These are phyloP conservation scores for Funneliformis mosseae DNA, from an alignment of 192 early-diverging fungal species.

Conservation along the genomic window DNA sequence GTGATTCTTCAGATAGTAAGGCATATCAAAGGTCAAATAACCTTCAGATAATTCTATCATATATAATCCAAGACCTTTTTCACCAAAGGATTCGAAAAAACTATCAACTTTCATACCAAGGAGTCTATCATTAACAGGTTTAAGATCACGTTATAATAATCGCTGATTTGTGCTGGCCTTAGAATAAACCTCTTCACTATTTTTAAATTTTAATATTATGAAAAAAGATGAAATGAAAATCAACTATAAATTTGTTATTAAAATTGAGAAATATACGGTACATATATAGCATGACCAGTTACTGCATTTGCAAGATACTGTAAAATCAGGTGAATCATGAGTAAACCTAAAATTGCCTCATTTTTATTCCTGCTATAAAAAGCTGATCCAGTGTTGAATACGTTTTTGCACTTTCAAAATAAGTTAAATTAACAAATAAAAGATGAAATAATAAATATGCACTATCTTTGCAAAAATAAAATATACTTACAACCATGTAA, in stretches of 20 bases:
- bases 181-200: not conserved
- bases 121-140: not conserved
- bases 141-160: not conserved
- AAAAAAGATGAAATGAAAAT: conserved; percentile 1
- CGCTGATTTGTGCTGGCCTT: not conserved
- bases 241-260: not conserved
- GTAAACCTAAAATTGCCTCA: conserved; percentile 15
- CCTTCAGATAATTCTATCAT: too few relatives aligned
- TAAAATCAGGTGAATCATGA: conserved; percentile 25
- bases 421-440: conserved; percentile 22
- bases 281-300: not conserved
- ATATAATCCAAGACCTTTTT: too few relatives aligned
- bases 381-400: conserved; percentile 16
- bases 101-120: conserved; percentile 14
- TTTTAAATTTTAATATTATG: not conserved
- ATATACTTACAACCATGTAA: conserved; percentile 31
- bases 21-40: too few relatives aligned
- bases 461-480: not conserved
- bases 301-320: conserved; percentile 22
- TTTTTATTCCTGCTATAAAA: conserved; percentile 17
- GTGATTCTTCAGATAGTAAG: too few relatives aligned
- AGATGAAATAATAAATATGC: conserved; percentile 3
- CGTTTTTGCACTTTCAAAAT: conserved; percentile 29
- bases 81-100: too few relatives aligned
- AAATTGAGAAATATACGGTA: conserved; percentile 9